These are phyloP conservation scores for Iris pallida DNA, from an alignment of 116 monocot species.

Conservation along the genomic window DNA sequence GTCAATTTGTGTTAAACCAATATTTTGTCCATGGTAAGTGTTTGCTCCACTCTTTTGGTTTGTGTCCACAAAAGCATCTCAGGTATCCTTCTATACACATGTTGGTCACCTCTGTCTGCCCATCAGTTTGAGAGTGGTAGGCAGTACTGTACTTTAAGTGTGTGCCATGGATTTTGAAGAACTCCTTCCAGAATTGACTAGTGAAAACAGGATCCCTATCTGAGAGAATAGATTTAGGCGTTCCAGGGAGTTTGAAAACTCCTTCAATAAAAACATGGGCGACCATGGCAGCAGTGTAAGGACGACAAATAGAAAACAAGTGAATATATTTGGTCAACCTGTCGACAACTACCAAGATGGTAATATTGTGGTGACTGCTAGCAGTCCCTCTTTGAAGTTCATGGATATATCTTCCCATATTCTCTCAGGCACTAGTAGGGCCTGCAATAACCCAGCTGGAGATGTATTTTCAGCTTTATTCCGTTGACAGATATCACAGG, in stretches of 20 bases:
- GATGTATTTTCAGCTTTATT: background rate
- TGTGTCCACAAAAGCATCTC: background rate
- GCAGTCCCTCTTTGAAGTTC: background rate
- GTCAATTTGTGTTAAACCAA: background rate
- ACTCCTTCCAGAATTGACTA: background rate
- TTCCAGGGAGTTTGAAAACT: background rate
- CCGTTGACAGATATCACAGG: conserved; percentile 5
- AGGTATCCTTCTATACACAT: background rate
- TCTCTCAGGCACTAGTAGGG: background rate
- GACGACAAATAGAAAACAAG: background rate
- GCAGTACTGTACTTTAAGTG: background rate
- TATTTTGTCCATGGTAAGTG: background rate
- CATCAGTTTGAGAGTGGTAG: conserved; percentile 9
- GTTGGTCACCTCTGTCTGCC: conserved; percentile 3
- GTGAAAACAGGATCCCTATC: conserved; percentile 7
- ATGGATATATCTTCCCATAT: conserved; percentile 5
- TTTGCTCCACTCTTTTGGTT: background rate
- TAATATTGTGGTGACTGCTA: background rate
- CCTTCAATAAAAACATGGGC: background rate
- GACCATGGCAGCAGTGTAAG: background rate
- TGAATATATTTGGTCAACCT: background rate
- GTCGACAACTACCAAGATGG: background rate
- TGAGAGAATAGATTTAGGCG: background rate
- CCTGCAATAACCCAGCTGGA: background rate
- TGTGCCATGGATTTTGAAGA: background rate